A percentile compares a stretch with the other conserved stretches of the same genome.
Conservation (phyloP, 768 basidiomycete genomes). For the Mycena pura region DNA sequence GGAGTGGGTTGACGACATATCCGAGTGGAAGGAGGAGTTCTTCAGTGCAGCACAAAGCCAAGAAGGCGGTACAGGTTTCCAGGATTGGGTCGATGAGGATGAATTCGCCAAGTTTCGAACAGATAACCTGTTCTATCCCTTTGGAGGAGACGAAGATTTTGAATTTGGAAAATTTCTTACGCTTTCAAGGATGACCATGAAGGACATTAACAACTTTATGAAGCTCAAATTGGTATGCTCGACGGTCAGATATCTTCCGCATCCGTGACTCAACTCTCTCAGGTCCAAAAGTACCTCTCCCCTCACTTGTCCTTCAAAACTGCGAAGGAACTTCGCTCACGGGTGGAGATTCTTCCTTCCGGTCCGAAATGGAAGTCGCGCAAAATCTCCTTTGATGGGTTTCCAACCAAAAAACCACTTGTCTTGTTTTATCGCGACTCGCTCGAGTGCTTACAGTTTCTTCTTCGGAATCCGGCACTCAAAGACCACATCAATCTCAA, state of each 20-base stretch:
- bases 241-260: not conserved
- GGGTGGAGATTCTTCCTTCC: not conserved
- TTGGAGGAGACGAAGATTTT: constrained; percentile 39
- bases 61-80: too few relatives aligned
- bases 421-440: constrained; percentile 36
- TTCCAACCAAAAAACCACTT: constrained; percentile 31
- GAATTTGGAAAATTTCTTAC: constrained; percentile 38
- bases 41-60: too few relatives aligned
- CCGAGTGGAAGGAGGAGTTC: too few relatives aligned
- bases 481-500: constrained; percentile 30
- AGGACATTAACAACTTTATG: constrained; percentile 35
- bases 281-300: not conserved
- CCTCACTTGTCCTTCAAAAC: not conserved
- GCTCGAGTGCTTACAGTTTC: constrained; percentile 35
- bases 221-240: constrained; percentile 32
- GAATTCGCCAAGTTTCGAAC: too few relatives aligned
- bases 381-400: not conserved
- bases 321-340: not conserved
- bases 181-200: constrained; percentile 36
- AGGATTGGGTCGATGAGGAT: too few relatives aligned
- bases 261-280: not conserved
- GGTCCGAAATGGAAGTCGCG: constrained; percentile 24
- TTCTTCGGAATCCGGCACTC: constrained; percentile 35
- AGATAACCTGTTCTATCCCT: constrained; percentile 42
- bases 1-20: too few relatives aligned